Percentiles rank a stretch among this genome's conserved stretches.
Conservation (phyloP, 1,284 basidiomycete species). For the Trametes sp. region DNA sequence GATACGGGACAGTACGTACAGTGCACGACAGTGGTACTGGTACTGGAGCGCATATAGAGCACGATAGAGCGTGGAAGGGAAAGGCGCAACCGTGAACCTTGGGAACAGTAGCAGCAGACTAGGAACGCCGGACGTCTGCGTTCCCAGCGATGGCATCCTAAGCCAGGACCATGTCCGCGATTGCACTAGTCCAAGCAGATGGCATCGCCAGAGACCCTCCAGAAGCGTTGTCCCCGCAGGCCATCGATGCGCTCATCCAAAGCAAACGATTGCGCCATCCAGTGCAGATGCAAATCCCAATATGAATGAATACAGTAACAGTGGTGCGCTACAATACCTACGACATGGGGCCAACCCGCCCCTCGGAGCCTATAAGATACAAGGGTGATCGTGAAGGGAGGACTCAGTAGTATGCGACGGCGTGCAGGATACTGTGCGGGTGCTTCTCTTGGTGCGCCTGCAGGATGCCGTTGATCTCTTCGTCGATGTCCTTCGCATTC, state of each 20-base stretch:
- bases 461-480: conserved; percentile 89
- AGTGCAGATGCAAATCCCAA: conserved; percentile 5
- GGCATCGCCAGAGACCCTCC: not conserved
- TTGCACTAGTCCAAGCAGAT: conserved; percentile 16
- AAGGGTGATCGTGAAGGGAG: conserved; percentile 5
- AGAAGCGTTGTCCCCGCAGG: conserved; percentile 4
- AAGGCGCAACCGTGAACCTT: not conserved
- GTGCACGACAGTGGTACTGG: no score
- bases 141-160: not conserved
- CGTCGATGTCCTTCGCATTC: conserved; percentile 84
- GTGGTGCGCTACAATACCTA: conserved; percentile 14
- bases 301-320: conserved; percentile 8
- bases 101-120: not conserved
- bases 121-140: not conserved
- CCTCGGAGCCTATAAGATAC: conserved; percentile 22
- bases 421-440: conserved; percentile 92
- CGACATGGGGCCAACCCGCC: not conserved
- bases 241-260: conserved; percentile 15
- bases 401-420: conserved; percentile 84
- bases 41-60: not conserved
- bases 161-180: conserved; percentile 4
- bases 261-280: conserved; percentile 25
- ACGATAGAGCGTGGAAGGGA: not conserved
- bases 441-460: conserved; percentile 87
- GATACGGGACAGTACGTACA: no score